Percentiles rank a stretch among this genome's conserved stretches.
These are phyloP conservation scores for Volutella citrinella DNA, from an alignment of 2,329 filamentous ascomycete species.

Conservation along the genomic window DNA sequence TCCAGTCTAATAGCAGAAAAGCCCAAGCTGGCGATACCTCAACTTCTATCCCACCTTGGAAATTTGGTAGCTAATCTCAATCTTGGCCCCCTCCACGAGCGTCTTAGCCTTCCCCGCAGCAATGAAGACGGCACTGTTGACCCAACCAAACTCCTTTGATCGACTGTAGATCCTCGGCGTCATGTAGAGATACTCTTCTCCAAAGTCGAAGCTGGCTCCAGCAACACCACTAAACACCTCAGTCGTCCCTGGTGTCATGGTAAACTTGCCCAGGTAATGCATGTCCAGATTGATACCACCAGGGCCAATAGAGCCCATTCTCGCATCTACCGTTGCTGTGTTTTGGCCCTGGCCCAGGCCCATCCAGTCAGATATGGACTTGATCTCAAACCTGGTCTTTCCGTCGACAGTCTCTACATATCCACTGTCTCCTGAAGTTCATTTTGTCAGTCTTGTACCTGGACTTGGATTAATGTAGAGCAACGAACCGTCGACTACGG, in stretches of 20 bases:
- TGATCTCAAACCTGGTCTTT: no score
- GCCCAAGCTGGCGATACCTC: no score
- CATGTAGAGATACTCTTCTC: background rate
- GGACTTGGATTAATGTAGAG: background rate
- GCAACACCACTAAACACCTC: background rate
- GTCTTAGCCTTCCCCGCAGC: background rate
- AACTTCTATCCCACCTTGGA: background rate
- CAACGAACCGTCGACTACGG: background rate
- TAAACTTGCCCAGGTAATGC: no score
- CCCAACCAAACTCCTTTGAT: background rate
- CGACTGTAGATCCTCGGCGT: background rate
- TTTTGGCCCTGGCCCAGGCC: no score
- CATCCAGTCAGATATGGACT: no score
- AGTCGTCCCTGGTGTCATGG: no score
- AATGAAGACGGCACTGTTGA: background rate
- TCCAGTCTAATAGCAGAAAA: no score
- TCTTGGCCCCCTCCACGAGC: background rate
- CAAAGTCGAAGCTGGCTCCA: background rate
- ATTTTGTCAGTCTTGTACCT: background rate
- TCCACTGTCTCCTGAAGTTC: no score
- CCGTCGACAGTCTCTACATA: no score
- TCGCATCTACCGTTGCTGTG: no score
- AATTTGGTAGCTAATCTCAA: background rate
- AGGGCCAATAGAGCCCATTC: no score
- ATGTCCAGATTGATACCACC: no score